A percentile compares a stretch with the other conserved stretches of the same genome.
These are phyloP conservation scores for Onygena corvina DNA, from an alignment of 2,329 filamentous ascomycete species.

Conservation along the genomic window DNA sequence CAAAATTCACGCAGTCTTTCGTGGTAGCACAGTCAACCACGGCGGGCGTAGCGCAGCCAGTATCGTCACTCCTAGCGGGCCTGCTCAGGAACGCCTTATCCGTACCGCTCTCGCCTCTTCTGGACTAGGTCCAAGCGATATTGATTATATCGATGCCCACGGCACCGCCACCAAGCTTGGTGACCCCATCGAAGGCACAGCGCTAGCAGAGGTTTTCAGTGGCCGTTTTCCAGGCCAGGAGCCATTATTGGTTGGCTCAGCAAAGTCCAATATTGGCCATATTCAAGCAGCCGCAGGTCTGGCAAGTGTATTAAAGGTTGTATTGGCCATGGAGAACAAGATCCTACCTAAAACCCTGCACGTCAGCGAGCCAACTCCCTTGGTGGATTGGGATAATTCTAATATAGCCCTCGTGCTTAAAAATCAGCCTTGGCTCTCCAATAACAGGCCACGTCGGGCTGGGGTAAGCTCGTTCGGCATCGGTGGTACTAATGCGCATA, in stretches of 20 bases:
- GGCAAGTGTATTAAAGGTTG: slow-evolving; percentile 20
- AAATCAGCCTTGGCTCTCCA: slow-evolving; percentile 19
- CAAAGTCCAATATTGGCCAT: slow-evolving; percentile 23
- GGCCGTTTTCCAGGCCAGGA: not conserved
- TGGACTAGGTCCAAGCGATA: slow-evolving; percentile 39
- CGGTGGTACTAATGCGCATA: slow-evolving; percentile 22
- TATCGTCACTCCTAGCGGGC: slow-evolving; percentile 26
- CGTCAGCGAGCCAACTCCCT: slow-evolving; percentile 21
- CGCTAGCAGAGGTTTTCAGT: not conserved
- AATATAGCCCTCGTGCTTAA: slow-evolving; percentile 15
- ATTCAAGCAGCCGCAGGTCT: slow-evolving; percentile 20
- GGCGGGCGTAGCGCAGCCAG: slow-evolving; percentile 29
- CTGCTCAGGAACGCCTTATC: slow-evolving; percentile 21
- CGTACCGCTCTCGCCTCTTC: slow-evolving; percentile 19
- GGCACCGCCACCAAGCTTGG: slow-evolving; percentile 42
- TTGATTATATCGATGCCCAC: slow-evolving; percentile 73
- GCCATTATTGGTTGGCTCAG: slow-evolving; percentile 17
- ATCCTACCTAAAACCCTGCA: slow-evolving; percentile 22
- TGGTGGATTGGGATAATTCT: slow-evolving; percentile 14
- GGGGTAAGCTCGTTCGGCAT: slow-evolving; percentile 28
- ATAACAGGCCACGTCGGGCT: slow-evolving; percentile 17
- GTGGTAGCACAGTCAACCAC: not conserved
- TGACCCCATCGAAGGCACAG: slow-evolving; percentile 18
- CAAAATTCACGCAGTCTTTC: slow-evolving; percentile 49
- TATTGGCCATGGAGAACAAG: slow-evolving; percentile 20